A percentile compares a stretch with the other conserved stretches of the same genome.
Conservation (phyloP, 1,284 basidiomycete species). For the Irpex rosettiformis region DNA sequence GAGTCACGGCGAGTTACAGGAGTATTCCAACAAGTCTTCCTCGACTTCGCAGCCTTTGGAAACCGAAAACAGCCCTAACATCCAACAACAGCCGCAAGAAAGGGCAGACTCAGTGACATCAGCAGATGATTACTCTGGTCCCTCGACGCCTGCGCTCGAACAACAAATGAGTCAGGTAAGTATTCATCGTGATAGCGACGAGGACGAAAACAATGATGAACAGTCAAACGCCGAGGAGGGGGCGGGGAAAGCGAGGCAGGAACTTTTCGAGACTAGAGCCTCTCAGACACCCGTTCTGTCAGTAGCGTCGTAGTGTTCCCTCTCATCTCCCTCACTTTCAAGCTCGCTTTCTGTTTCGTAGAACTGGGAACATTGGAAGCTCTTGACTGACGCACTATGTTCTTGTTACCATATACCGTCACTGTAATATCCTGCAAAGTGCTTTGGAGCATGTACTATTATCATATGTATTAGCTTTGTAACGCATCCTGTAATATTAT, state of each 20-base stretch:
- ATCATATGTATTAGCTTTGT: too few relatives aligned
- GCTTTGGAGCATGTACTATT: too few relatives aligned
- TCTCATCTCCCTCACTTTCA: too few relatives aligned
- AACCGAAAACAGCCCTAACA: neutral
- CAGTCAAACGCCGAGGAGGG: constrained; percentile 9
- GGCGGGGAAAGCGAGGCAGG: constrained; percentile 14
- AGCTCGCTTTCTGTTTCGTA: too few relatives aligned
- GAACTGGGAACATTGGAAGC: too few relatives aligned
- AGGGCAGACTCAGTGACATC: constrained; percentile 3
- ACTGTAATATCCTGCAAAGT: too few relatives aligned
- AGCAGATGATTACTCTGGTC: constrained; percentile 8
- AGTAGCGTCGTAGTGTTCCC: neutral
- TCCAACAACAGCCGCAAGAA: too few relatives aligned
- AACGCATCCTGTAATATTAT: too few relatives aligned
- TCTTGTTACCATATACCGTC: too few relatives aligned
- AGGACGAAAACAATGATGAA: neutral
- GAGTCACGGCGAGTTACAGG: constrained; percentile 15
- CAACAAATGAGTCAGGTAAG: constrained; percentile 7
- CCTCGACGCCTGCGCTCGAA: constrained; percentile 12
- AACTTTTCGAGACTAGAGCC: constrained; percentile 20
- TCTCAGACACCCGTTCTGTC: constrained; percentile 19
- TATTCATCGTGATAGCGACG: constrained; percentile 4
- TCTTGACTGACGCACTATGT: too few relatives aligned
- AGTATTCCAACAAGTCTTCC: neutral
- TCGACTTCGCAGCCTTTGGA: neutral